Base-by-base conservation (phyloP, 768 basidiomycete species). In the Kwoniella bestiolae region DNA sequence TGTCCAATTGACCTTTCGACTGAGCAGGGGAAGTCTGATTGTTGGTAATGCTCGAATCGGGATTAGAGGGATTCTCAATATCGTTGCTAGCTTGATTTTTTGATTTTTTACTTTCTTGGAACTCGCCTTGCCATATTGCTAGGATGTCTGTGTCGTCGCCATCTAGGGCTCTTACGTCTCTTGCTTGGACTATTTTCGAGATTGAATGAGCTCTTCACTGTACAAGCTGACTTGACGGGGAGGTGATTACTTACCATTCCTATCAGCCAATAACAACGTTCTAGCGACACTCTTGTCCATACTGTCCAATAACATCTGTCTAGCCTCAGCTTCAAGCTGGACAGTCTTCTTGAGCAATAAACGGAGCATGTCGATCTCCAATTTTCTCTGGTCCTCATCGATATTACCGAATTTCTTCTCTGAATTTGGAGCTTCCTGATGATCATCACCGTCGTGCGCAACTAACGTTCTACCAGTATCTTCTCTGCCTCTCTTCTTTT, bases 181-280 rank as follows among this genome's bases (percentile, higher is more conserved):
- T 69, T 5, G 67, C 49, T 63, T 82, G 81, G 1, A 82, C 74
- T 76, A 41, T n/a, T 41, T 4, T 35, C 51, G 11, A 52, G 28
- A 26, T 12, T 14, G 4, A 8, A 41, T 41, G 9, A 41, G 23
- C 46, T 47, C 11, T 9, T 23, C 6, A 47, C 21, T 51, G 11
- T 41, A 18, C 38, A 41, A 18, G 18, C 8, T 18, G 38, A 41
- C 8, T 8, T 41, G 18, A 41, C 38, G 18, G 25, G 23, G 25
- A 47, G 23, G 5, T 18, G n/a, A n/a, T n/a, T n/a, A 56, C 75
- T 51, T 49, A 73, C 75, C 75, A 67, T 80, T 76, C 28, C 75
- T 67, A 61, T 82, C 81, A 0, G 81, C 81, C 28, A 74, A 53
- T 6, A 82, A 63, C 7, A 82, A 46, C 1, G 71, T 79, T 51